Conservation (phyloP, 352 stramenopile species). For the Peronospora destructor region DNA sequence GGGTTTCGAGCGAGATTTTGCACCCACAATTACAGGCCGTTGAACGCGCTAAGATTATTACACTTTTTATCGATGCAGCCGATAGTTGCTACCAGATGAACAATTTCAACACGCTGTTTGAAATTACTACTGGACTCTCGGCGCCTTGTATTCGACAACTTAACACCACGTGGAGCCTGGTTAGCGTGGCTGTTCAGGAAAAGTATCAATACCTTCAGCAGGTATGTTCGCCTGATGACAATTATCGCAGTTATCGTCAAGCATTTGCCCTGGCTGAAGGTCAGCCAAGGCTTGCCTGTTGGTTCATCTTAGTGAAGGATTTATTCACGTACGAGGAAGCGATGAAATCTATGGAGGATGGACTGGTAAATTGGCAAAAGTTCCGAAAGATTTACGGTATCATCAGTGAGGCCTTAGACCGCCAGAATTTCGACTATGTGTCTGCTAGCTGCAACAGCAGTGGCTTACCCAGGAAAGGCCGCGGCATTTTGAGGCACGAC, state of each 20-base stretch:
- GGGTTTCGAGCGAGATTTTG: constrained; percentile 85
- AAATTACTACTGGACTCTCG: constrained; percentile 71
- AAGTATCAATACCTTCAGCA: constrained; percentile 81
- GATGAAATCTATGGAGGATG: constrained; percentile 79
- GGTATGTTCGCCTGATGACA: constrained; percentile 77
- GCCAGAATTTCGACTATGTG: constrained; percentile 75
- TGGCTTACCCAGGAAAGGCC: constrained; percentile 65
- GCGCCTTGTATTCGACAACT: constrained; percentile 79
- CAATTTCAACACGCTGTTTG: constrained; percentile 87
- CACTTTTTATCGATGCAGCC: constrained; percentile 77
- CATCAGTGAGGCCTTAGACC: constrained; percentile 71
- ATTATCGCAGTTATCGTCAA: constrained; percentile 82
- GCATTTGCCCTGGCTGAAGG: constrained; percentile 72
- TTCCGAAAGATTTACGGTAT: constrained; percentile 78
- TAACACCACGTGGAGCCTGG: constrained; percentile 76
- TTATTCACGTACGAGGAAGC: constrained; percentile 84
- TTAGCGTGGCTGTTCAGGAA: constrained; percentile 51
- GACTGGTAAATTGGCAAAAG: constrained; percentile 83
- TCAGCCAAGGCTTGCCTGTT: constrained; percentile 67
- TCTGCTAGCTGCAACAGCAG: constrained; percentile 24
- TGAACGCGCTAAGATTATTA: constrained; percentile 76
- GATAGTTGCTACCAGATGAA: constrained; percentile 82
- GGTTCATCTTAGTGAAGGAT: constrained; percentile 85
- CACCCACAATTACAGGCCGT: constrained; percentile 76
- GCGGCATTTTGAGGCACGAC: constrained; percentile 66